phyloP scores from a whole-genome alignment of 345 rosid species.

The Aegle marmelos region DNA sequence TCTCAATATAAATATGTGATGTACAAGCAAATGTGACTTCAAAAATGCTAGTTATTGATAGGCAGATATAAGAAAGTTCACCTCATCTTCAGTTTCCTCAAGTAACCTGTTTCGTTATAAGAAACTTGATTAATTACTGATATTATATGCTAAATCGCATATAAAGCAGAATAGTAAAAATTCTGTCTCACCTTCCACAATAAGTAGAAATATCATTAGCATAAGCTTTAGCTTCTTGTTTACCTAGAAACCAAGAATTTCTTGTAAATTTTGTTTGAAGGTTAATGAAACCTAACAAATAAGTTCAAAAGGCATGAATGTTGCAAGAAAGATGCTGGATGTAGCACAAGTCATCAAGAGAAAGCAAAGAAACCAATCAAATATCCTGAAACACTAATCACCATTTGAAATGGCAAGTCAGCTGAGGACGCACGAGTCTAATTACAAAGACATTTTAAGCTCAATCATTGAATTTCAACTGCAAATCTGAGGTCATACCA shows the following conservation, averaged over 20 bases:
- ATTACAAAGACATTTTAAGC: neutral
- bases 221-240: constrained; percentile 87
- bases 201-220: constrained; percentile 83
- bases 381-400: neutral
- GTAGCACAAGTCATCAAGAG: constrained; percentile 2
- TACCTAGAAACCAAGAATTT: constrained; percentile 42
- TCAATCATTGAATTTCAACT: neutral
- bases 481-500: neutral
- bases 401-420: neutral
- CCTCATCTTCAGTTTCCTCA: constrained; percentile 96
- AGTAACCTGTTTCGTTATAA: constrained; percentile 52
- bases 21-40: neutral
- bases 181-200: constrained; percentile 77
- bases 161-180: neutral
- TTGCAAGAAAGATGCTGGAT: constrained; percentile 14
- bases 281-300: neutral
- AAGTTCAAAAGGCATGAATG: constrained; percentile 1
- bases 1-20: neutral
- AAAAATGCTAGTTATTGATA: constrained; percentile 11
- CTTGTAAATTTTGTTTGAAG: neutral
- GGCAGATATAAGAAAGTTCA: constrained; percentile 23
- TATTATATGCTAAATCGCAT: neutral
- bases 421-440: neutral
- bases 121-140: constrained; percentile 12
- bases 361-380: neutral